phyloP scores from a whole-genome alignment of 2,329 filamentous ascomycete species.

The Calonectria crousiana region DNA sequence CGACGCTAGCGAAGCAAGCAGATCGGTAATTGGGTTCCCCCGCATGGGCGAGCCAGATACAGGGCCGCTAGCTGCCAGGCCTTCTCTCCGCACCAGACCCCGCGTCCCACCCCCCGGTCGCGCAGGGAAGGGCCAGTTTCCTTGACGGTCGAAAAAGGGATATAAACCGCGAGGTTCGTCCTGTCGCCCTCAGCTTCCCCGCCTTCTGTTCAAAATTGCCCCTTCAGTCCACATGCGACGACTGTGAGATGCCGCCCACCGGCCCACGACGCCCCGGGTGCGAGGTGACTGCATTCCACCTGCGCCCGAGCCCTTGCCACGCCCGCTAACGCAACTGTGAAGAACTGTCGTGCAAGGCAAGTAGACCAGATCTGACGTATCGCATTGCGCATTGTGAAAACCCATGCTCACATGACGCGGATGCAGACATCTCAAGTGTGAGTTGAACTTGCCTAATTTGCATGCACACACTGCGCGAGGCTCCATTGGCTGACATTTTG shows the following conservation, averaged over 20 bases:
- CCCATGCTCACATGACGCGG: slow-evolving; percentile 13
- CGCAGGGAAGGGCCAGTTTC: slow-evolving; percentile 27
- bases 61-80: slow-evolving; percentile 11
- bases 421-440: slow-evolving; percentile 34
- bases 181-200: background rate
- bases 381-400: background rate
- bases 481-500: slow-evolving; percentile 12
- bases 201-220: slow-evolving; percentile 5
- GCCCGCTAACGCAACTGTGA: background rate
- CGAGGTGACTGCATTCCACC: slow-evolving; percentile 23
- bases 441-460: background rate
- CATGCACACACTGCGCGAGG: background rate
- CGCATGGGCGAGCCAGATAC: slow-evolving; percentile 15
- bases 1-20: slow-evolving; percentile 17
- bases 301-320: background rate
- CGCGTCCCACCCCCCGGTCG: background rate
- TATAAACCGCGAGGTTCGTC: slow-evolving; percentile 32
- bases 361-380: slow-evolving; percentile 11
- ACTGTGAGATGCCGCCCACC: slow-evolving; percentile 28
- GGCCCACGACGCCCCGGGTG: slow-evolving; percentile 32
- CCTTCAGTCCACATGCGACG: background rate
- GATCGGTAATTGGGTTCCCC: slow-evolving; percentile 20
- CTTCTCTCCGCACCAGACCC: slow-evolving; percentile 26
- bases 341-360: slow-evolving; percentile 38
- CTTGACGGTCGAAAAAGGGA: slow-evolving; percentile 32